Conservation (phyloP, 2,329 filamentous ascomycete genomes). For the Aureobasidium sp. region DNA sequence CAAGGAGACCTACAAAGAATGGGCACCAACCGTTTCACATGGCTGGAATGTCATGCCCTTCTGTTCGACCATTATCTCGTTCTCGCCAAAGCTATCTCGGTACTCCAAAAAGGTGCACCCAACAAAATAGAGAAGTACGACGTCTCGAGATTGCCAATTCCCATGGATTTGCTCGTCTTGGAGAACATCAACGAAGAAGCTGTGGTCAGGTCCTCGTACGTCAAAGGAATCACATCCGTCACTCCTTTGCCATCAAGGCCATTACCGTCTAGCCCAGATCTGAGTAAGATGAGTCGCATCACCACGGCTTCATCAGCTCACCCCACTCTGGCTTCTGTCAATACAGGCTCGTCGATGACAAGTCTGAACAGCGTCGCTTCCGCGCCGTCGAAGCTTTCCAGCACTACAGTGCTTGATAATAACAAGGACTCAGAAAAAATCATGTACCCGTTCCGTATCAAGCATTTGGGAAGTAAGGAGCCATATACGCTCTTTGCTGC, state of each 20-base stretch:
- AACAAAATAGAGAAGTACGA: conserved; percentile 80
- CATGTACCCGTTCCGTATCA: conserved; percentile 88
- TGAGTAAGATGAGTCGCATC: conserved; percentile 42
- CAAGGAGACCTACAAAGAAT: conserved; percentile 83
- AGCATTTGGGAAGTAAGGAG: conserved; percentile 80
- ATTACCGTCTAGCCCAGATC: conserved; percentile 17
- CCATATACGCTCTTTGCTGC: conserved; percentile 85
- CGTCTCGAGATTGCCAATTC: conserved; percentile 89
- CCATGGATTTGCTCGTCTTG: conserved; percentile 88
- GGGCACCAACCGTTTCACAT: conserved; percentile 80
- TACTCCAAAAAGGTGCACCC: conserved; percentile 55
- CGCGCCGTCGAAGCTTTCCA: conserved; percentile 27
- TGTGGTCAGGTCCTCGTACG: conserved; percentile 63
- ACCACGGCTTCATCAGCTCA: conserved; percentile 36
- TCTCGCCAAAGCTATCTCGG: conserved; percentile 62
- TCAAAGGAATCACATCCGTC: conserved; percentile 64
- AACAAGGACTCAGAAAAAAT: conserved; percentile 67
- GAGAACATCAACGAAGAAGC: conserved; percentile 91
- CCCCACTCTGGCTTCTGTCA: conserved; percentile 54
- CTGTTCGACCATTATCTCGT: conserved; percentile 97
- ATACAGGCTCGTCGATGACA: conserved; percentile 54
- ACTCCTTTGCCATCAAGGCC: conserved; percentile 48
- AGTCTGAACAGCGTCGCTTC: conserved; percentile 44
- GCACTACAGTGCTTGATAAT: conserved; percentile 41
- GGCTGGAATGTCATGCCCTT: conserved; percentile 88